Conservation (phyloP, 2,329 filamentous ascomycete genomes). For the Xylariaceae sp. region DNA sequence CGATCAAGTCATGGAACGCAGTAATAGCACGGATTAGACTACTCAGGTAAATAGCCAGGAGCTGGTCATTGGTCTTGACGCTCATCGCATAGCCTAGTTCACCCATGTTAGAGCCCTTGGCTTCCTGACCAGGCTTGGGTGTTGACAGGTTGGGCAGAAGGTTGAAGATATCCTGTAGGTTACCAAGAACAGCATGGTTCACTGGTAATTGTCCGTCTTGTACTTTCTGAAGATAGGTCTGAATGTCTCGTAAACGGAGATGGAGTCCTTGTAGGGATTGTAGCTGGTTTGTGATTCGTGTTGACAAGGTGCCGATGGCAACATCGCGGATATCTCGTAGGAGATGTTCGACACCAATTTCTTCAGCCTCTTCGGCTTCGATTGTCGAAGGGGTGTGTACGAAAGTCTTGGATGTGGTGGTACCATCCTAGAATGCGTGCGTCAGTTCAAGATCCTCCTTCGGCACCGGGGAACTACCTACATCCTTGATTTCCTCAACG, state of each 20-base stretch:
- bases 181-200: constrained; percentile 95
- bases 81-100: constrained; percentile 96
- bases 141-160: constrained; percentile 93
- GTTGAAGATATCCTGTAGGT: constrained; percentile 99
- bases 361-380: constrained; percentile 97
- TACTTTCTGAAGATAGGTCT: constrained; percentile 92
- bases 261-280: constrained; percentile 96
- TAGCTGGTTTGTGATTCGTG: constrained; percentile 93
- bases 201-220: constrained; percentile 88
- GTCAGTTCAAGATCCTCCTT: background rate
- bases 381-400: constrained; percentile 98
- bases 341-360: constrained; percentile 97
- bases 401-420: constrained; percentile 93
- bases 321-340: constrained; percentile 97
- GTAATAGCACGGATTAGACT: constrained; percentile 96
- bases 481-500: constrained; percentile 98
- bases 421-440: constrained; percentile 70
- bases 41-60: constrained; percentile 97
- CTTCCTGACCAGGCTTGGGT: constrained; percentile 61
- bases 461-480: constrained; percentile 38
- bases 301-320: constrained; percentile 92
- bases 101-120: constrained; percentile 54
- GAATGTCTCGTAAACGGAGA: constrained; percentile 90
- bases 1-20: constrained; percentile 97
- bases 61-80: constrained; percentile 97